phyloP scores from a whole-genome alignment of 2,329 filamentous ascomycete species.

The Microdochium nivale region DNA sequence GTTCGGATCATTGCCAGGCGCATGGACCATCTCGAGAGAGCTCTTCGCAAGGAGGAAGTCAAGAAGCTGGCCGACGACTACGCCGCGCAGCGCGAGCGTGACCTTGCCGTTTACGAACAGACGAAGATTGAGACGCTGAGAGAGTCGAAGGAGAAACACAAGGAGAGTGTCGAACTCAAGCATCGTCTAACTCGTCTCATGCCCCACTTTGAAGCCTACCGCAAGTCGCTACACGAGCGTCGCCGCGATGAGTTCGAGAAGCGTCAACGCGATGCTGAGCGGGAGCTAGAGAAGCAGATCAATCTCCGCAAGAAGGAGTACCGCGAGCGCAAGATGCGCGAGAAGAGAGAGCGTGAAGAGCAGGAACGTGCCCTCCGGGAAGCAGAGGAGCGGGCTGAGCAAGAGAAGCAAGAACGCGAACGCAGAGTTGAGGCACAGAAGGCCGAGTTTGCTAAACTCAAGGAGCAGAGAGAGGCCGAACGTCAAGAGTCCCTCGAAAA shows the following conservation, averaged over 20 bases:
- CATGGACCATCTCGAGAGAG: slow-evolving; percentile 93
- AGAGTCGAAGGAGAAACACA: slow-evolving; percentile 81
- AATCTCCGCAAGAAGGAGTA: slow-evolving; percentile 79
- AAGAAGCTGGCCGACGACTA: slow-evolving; percentile 89
- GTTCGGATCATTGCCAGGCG: slow-evolving; percentile 89
- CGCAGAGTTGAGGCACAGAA: slow-evolving; percentile 73
- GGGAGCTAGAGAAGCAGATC: slow-evolving; percentile 89
- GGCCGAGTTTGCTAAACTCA: slow-evolving; percentile 57
- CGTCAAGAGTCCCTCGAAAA: slow-evolving; percentile 60
- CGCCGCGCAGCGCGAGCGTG: slow-evolving; percentile 68
- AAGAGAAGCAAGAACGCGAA: slow-evolving; percentile 80
- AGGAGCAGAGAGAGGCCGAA: slow-evolving; percentile 58
- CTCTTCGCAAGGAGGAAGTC: slow-evolving; percentile 88
- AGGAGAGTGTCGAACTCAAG: slow-evolving; percentile 86
- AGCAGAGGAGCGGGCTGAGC: slow-evolving; percentile 73
- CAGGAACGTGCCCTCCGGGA: slow-evolving; percentile 70
- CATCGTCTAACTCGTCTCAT: slow-evolving; percentile 82
- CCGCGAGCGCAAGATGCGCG: slow-evolving; percentile 71
- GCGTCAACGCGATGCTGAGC: slow-evolving; percentile 82
- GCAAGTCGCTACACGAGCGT: slow-evolving; percentile 71
- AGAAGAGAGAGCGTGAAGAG: slow-evolving; percentile 80
- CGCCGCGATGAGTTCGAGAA: slow-evolving; percentile 94
- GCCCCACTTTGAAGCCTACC: slow-evolving; percentile 76
- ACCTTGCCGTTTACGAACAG: slow-evolving; percentile 72
- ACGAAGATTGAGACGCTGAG: slow-evolving; percentile 68